These are phyloP conservation scores for Barnettozyma vustinii DNA, from an alignment of 805 yeast species.

Conservation along the genomic window DNA sequence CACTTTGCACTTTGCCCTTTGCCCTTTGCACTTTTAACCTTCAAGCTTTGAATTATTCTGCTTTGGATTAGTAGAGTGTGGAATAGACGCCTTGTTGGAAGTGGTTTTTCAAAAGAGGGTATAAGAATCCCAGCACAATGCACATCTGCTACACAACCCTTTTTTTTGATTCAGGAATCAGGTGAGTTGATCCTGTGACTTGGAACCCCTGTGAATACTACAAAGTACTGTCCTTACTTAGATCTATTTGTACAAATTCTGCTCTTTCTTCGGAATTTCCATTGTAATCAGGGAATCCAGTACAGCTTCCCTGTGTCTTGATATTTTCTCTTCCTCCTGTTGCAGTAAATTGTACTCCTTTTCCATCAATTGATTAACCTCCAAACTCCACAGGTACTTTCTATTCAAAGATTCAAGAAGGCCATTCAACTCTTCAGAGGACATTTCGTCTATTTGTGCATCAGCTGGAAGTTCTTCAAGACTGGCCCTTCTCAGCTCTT, in stretches of 20 bases:
- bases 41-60: too few relatives aligned
- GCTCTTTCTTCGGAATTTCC: constrained; percentile 20
- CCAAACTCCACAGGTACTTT: constrained; percentile 33
- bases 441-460: background rate
- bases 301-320: constrained; percentile 37
- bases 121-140: too few relatives aligned
- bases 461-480: constrained; percentile 19
- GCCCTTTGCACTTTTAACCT: too few relatives aligned
- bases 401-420: constrained; percentile 28
- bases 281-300: constrained; percentile 37
- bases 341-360: constrained; percentile 26
- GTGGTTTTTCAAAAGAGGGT: too few relatives aligned
- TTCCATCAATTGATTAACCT: constrained; percentile 34
- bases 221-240: background rate
- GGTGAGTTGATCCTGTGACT: too few relatives aligned
- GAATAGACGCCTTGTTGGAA: too few relatives aligned
- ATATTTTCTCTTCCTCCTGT: constrained; percentile 31
- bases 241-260: background rate
- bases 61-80: too few relatives aligned
- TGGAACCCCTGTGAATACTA: too few relatives aligned
- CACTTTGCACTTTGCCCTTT: too few relatives aligned
- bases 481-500: constrained; percentile 9
- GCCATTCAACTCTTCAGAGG: constrained; percentile 9
- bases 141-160: too few relatives aligned
- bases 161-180: too few relatives aligned